Conservation (phyloP, 768 basidiomycete species). For the Galerina sulciceps region DNA sequence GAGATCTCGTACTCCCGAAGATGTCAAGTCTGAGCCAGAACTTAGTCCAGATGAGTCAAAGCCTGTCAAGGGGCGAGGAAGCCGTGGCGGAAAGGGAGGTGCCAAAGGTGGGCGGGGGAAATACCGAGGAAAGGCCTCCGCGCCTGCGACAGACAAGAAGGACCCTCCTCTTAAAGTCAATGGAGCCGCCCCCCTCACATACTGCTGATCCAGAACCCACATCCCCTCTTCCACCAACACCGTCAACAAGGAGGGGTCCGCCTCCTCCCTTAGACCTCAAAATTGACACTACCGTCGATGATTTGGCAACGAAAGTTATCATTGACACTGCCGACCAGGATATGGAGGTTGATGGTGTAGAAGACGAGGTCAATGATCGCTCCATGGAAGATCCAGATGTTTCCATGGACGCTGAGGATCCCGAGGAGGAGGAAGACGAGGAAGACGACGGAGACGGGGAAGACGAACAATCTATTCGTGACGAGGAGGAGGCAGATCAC, state of each 20-base stretch:
- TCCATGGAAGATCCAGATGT: conserved; percentile 17
- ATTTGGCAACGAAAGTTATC: neutral
- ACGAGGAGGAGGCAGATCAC: conserved; percentile 12
- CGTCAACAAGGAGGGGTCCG: conserved; percentile 20
- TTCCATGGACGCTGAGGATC: conserved; percentile 17
- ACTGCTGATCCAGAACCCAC: neutral
- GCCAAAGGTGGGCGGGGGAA: conserved; percentile 9
- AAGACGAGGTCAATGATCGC: conserved; percentile 18
- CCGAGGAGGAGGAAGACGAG: conserved; percentile 19
- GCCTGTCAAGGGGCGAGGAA: conserved; percentile 8
- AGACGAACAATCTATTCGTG: conserved; percentile 8
- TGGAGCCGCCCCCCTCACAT: conserved; percentile 7
- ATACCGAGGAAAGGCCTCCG: conserved; percentile 9
- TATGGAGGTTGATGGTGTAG: conserved; percentile 22
- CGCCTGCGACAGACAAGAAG: conserved; percentile 6
- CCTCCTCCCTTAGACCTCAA: conserved; percentile 21
- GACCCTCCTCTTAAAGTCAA: conserved; percentile 3
- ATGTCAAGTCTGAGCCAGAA: conserved; percentile 8
- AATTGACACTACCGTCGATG: conserved; percentile 6
- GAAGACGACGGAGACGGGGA: conserved; percentile 14
- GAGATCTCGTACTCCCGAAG: conserved; percentile 11
- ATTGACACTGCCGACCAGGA: conserved; percentile 7
- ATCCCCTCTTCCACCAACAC: neutral
- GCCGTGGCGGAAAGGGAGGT: conserved; percentile 2
- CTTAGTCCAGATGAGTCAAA: conserved; percentile 14